Percentiles rank a stretch among this genome's conserved stretches.
phyloP scores from a whole-genome alignment of 768 basidiomycete genomes.

The Myochromella boudieri region DNA sequence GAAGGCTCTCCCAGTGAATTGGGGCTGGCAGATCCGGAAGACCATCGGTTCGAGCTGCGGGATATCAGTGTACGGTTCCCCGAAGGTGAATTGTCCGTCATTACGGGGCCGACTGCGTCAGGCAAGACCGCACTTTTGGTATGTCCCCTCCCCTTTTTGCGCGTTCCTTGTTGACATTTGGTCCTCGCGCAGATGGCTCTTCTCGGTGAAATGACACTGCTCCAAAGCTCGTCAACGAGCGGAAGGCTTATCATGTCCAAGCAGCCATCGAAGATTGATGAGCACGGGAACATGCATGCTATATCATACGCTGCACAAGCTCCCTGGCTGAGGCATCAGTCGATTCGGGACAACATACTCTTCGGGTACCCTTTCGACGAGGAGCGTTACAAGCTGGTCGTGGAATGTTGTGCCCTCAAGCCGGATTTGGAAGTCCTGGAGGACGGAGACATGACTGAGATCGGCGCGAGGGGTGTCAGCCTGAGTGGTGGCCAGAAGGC shows the following conservation, averaged over 20 bases:
- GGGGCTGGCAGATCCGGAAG: slow-evolving; percentile 25
- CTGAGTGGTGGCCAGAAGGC: slow-evolving; percentile 85
- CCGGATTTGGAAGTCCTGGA: slow-evolving; percentile 84
- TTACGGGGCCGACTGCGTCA: slow-evolving; percentile 79
- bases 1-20: slow-evolving; percentile 21
- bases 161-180: not conserved
- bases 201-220: slow-evolving; percentile 68
- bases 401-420: slow-evolving; percentile 82
- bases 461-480: slow-evolving; percentile 78
- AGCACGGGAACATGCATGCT: slow-evolving; percentile 57
- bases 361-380: slow-evolving; percentile 76
- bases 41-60: slow-evolving; percentile 62
- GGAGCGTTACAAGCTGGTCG: slow-evolving; percentile 68
- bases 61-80: slow-evolving; percentile 75
- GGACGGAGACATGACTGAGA: slow-evolving; percentile 84
- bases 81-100: slow-evolving; percentile 63
- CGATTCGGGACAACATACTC: slow-evolving; percentile 79
- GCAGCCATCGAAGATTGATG: slow-evolving; percentile 56
- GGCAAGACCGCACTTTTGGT: slow-evolving; percentile 83
- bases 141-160: slow-evolving; percentile 18
- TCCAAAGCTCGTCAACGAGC: slow-evolving; percentile 25
- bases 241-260: slow-evolving; percentile 68
- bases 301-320: slow-evolving; percentile 76
- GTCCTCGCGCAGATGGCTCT: slow-evolving; percentile 53
- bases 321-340: slow-evolving; percentile 69